phyloP scores from a whole-genome alignment of 805 yeast genomes.

The Zygosaccharomyces rouxii region DNA sequence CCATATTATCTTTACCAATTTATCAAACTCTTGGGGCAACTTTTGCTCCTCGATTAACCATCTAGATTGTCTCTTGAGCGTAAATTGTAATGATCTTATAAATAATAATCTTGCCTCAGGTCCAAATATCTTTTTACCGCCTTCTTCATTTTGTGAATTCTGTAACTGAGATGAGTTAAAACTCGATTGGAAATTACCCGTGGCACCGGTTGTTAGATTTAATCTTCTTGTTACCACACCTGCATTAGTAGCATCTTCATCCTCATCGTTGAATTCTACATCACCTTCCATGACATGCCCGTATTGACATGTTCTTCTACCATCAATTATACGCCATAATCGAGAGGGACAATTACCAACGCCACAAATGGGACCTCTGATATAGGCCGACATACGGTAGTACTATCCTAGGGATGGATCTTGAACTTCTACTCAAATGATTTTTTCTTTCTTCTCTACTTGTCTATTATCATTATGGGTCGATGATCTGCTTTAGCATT shows the following conservation, averaged over 20 bases:
- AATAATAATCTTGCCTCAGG: conserved; percentile 42
- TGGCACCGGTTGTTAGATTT: conserved; percentile 44
- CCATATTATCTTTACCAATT: conserved; percentile 40
- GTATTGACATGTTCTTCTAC: conserved; percentile 77
- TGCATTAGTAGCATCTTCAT: conserved; percentile 47
- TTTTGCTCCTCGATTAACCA: conserved; percentile 36
- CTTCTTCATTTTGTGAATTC: conserved; percentile 8
- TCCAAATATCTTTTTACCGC: conserved; percentile 42
- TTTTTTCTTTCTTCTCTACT: not conserved
- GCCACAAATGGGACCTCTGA: conserved; percentile 82
- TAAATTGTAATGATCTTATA: conserved; percentile 45
- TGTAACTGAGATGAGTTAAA: conserved; percentile 31
- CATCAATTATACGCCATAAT: conserved; percentile 68
- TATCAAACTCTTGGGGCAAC: conserved; percentile 31
- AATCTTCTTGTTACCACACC: conserved; percentile 52
- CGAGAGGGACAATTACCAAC: conserved; percentile 82
- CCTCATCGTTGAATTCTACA: conserved; percentile 75
- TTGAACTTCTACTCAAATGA: not conserved
- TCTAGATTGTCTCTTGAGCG: conserved; percentile 46
- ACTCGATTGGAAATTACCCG: conserved; percentile 37
- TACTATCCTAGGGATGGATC: conserved; percentile 3
- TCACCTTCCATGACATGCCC: conserved; percentile 88
- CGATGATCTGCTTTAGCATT: not conserved
- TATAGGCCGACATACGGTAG: conserved; percentile 40
- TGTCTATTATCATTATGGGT: not conserved